Base-by-base conservation (phyloP, 2,329 filamentous ascomycete species). In the Torrubiella hemipterigena region DNA sequence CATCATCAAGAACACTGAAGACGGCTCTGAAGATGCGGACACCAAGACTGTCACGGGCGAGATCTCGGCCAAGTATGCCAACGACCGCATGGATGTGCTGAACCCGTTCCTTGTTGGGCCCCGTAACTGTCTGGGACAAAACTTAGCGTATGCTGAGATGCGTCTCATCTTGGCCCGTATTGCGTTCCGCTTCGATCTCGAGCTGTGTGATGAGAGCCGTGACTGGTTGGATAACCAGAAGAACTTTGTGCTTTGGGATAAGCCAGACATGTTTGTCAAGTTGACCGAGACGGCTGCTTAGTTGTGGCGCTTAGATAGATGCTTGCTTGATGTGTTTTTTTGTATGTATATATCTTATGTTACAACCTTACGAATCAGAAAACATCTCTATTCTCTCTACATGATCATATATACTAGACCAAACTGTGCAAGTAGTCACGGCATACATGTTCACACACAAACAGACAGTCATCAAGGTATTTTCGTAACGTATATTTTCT, bases 101-200 rank as follows among this genome's bases (percentile, higher is more conserved):
- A 45, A 51, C 30, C 51, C 51, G 5, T 56, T 56, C 25, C 40
- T 38, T 0, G 8, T 41, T 14, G 50, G 52, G 2, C 46, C 49
- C 2, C 40, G 51, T 4, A 44, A 48, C 20, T 56, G 51, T 29
- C 37, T 54, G 18, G 52, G 52, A 12, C 6, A 5, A 19, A 28
- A 26, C 17, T 28, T 32, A 19, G 31, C 31, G 10, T 32, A 32
- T 28, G 19, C 31, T 5, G 25, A 32, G 11, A 32, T 32, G 31
- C 17, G 31, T 8, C 19, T 32, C 24, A 32, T 32, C 7, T 28
- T 32, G 31, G 18, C 25, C 5, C 27, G 25, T 11, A 11, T 24
- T 6, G 22, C 22, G 22, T 24, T 24, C 14, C 22, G 22, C 6
- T 24, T 24, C 14, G 22, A 24, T 24, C 14, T 24, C 14, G 22